Evolutionary conservation across 2,329 filamentous ascomycete genomes (phyloP), one percentile per base, ranked within the genome.

Genomic region (Calonectria pseudoreteaudii): DNA sequence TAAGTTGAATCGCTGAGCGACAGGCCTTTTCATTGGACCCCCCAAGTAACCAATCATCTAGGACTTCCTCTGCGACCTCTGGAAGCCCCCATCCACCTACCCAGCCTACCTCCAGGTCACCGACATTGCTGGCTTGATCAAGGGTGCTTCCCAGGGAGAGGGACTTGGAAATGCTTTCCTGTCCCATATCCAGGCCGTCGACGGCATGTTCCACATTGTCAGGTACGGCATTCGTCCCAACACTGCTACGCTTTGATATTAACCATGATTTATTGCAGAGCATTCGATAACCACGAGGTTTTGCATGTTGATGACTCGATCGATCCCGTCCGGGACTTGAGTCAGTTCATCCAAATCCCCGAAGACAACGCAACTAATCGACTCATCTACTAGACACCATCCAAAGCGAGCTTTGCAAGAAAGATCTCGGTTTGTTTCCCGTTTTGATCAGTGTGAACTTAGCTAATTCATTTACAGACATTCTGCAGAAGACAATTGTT

Each of bases 271-370:
- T 6, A 36, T 7, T 8, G 80, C 34, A 83, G 84, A 76, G 86
- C 86, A 5, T 87, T 87, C 69, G 86, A 87, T 53, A 87, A 87
- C 65, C 84, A 87, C 68, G 82, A 87, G 68, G 85, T 87, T 18
- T 74, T 87, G 69, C 86, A 87, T 53, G 86, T 87, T n/a, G 86
- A 87, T 73, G 86, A 87, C 77, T 86, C 85, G 10, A 86, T 87
- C 67, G 86, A 87, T 75, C 86, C 86, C 23, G 84, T 86, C 26
- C 81, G 86, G 7, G 86, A 87, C 75, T 80, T 87, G 77, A 78
- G 85, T 85, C 16, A 80, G 83, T 82, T 71, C 14, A 76, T 31
- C 44, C 23, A 53, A 58, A 16, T 56, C 70, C 41, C 8, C 13
- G 2, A 13, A 30, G 13, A 36, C 8, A 69, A 28, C 13, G 0